Evolutionary conservation across 1,139 yeast genomes (phyloP), one percentile per base, ranked within the genome.

Genomic region (Protomyces arabidopsidicola): DNA sequence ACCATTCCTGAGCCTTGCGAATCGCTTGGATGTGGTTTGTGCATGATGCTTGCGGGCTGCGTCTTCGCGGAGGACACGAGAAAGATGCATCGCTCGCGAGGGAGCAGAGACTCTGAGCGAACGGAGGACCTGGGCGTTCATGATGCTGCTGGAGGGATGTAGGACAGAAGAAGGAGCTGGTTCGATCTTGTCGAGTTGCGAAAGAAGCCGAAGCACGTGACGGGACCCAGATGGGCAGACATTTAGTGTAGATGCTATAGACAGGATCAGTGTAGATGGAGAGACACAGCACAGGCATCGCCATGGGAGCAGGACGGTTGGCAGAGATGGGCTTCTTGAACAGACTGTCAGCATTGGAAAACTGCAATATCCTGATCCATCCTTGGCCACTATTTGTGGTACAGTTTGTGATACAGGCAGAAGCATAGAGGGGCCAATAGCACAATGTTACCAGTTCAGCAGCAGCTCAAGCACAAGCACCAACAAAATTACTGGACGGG

Each of bases 11-110:
- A 58, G 56, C 27, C 62, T 55, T 8, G 62, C 62, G 45, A 58
- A 58, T 58, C 62, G 62, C 45, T 58, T 58, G 27, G 56, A 50
- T 45, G 62, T 42, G 42, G 62, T 58, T 22, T 58, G 62, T n/a
- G 62, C 62, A 22, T 58, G 62, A 27, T 58, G 62, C 45, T 58
- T 58, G 18, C 62, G 62, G 12, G 56, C 42, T 12, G 62, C 62
- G 34, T 55, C 56, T 58, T 58, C 62, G 16, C 62, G 55, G 12
- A 58, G 35, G 12, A 52, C 16, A n/a, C 53, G 51, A 2, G 56
- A 36, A 22, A 50, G 24, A n/a, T 58, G 62, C 53, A 58, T 58
- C 31, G 52, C 18, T 3, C 59, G 52, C 39, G 48, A 42, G 20
- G 48, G 48, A 10, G 16, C 22, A 10, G 48, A n/a, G 6, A 16